phyloP scores from a whole-genome alignment of 805 yeast species.

The Starmerella kuoi region DNA sequence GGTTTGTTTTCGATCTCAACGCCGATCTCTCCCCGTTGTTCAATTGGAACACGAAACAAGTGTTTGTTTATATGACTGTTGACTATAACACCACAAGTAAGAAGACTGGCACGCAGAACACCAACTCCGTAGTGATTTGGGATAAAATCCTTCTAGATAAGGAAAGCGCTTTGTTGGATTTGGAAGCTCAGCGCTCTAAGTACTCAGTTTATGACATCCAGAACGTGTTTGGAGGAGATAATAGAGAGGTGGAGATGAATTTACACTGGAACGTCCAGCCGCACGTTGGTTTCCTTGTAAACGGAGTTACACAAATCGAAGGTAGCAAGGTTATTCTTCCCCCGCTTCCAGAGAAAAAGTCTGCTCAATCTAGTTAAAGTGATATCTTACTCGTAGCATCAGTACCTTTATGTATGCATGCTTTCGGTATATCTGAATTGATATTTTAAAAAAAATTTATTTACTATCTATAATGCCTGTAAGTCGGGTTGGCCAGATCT shows the following conservation, averaged over 20 bases:
- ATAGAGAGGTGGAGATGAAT: slow-evolving; percentile 50
- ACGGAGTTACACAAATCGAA: slow-evolving; percentile 34
- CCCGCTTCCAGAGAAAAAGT: slow-evolving; percentile 1
- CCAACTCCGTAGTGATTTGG: slow-evolving; percentile 76
- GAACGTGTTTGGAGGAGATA: slow-evolving; percentile 35
- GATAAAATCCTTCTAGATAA: slow-evolving; percentile 59
- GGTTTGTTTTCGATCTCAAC: slow-evolving; percentile 57
- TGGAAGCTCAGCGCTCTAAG: slow-evolving; percentile 48
- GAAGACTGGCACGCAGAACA: slow-evolving; percentile 20
- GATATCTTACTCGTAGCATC: too few relatives aligned
- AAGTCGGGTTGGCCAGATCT: too few relatives aligned
- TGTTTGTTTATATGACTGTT: slow-evolving; percentile 83
- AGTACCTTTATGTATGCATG: too few relatives aligned
- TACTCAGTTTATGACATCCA: slow-evolving; percentile 83
- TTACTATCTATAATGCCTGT: too few relatives aligned
- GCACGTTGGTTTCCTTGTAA: slow-evolving; percentile 64
- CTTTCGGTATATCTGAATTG: too few relatives aligned
- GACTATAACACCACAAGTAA: slow-evolving; percentile 48
- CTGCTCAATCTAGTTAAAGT: too few relatives aligned
- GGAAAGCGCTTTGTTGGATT: slow-evolving; percentile 45
- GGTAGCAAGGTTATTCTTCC: slow-evolving; percentile 8
- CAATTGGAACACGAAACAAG: slow-evolving; percentile 95
- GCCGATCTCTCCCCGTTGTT: slow-evolving; percentile 65
- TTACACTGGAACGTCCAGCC: slow-evolving; percentile 93
- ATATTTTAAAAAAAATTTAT: too few relatives aligned